A percentile compares a stretch with the other conserved stretches of the same genome.
Conservation (phyloP, 2,329 filamentous ascomycete species). For the Fusarium protoensiforme region DNA sequence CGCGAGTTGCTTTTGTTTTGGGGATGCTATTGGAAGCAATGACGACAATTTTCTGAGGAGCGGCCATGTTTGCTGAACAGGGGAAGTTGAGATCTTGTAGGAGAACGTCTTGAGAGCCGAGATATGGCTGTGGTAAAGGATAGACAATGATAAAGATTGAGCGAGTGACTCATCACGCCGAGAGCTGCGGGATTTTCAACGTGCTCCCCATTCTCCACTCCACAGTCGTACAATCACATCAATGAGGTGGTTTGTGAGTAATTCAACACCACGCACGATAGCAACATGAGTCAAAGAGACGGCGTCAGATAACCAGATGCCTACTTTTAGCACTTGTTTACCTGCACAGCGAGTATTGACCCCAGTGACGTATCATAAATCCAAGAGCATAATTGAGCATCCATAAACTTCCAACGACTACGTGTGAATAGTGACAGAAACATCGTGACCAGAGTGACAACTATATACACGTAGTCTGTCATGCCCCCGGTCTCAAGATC, state of each 20-base stretch:
- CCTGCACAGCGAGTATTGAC: not conserved
- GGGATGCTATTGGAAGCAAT: conserved; percentile 54
- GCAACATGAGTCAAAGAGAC: not conserved
- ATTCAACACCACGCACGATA: not conserved
- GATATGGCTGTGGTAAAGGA: not conserved
- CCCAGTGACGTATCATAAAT: not conserved
- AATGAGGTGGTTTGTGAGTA: not conserved
- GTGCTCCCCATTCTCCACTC: not conserved
- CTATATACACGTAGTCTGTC: not conserved
- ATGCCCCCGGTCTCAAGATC: not conserved
- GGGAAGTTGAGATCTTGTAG: not conserved
- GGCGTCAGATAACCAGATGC: not conserved
- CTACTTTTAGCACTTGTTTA: not conserved
- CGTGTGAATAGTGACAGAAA: not conserved
- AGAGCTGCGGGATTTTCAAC: not conserved
- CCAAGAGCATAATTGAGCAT: not conserved
- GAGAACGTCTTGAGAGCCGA: not conserved
- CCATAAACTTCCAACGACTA: not conserved
- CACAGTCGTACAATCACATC: not conserved
- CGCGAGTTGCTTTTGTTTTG: conserved; percentile 51
- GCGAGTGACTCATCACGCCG: not conserved
- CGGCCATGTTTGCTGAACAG: not conserved
- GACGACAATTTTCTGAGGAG: conserved; percentile 31
- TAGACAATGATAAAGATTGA: not conserved
- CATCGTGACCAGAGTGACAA: not conserved